Conservation (phyloP, 306 rosid genomes). For the Amphicarpaea edgeworthii region DNA sequence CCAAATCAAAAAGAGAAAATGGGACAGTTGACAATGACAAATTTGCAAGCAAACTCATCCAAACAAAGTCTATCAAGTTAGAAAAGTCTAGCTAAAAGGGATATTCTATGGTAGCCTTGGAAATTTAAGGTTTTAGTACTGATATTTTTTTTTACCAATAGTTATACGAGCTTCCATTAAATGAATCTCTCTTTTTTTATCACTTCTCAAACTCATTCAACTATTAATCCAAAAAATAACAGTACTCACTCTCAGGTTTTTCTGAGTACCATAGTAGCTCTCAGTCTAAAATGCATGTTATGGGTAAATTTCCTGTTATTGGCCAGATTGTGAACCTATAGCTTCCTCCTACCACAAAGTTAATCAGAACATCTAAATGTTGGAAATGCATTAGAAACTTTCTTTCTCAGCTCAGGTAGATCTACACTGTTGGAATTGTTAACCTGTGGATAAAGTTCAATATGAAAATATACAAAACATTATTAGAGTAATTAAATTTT, state of each 20-base stretch:
- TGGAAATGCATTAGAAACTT: slow-evolving; percentile 52
- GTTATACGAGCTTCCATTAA: too few relatives aligned
- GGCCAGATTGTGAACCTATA: slow-evolving; percentile 5
- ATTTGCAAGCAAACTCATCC: slow-evolving; percentile 23
- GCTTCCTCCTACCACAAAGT: slow-evolving; percentile 27
- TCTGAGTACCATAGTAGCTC: background rate
- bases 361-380: slow-evolving; percentile 38
- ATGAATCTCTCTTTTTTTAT: too few relatives aligned
- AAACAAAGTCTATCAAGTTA: slow-evolving; percentile 16
- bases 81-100: slow-evolving; percentile 27
- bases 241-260: background rate
- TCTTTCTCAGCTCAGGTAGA: slow-evolving; percentile 56
- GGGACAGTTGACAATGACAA: background rate
- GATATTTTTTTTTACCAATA: too few relatives aligned
- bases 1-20: background rate
- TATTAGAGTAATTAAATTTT: slow-evolving; percentile 6
- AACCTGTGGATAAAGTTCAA: slow-evolving; percentile 51
- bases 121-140: background rate
- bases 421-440: slow-evolving; percentile 43
- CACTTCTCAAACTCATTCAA: background rate
- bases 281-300: background rate
- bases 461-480: background rate
- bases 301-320: slow-evolving; percentile 19
- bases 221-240: background rate
- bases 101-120: background rate